These are phyloP conservation scores for Cyberlindnera maclurae DNA, from an alignment of 805 yeast species.

Conservation along the genomic window DNA sequence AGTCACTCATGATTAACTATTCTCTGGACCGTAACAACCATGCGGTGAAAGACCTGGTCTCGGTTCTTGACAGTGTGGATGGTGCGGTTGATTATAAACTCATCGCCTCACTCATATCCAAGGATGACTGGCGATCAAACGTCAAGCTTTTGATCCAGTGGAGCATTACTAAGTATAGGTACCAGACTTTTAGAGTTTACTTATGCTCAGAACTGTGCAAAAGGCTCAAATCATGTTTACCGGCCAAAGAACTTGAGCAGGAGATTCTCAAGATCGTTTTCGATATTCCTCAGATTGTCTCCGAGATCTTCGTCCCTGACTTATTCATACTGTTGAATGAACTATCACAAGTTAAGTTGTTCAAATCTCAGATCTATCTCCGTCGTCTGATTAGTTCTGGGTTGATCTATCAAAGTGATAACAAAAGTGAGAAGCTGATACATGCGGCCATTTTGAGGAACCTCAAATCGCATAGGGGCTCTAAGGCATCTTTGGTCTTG, in stretches of 20 bases:
- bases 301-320: constrained; percentile 28
- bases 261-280: constrained; percentile 29
- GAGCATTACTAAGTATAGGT: constrained; percentile 29
- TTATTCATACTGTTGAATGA: constrained; percentile 40
- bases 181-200: constrained; percentile 11
- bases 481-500: constrained; percentile 49
- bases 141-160: constrained; percentile 32
- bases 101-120: constrained; percentile 23
- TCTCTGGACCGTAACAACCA: constrained; percentile 18
- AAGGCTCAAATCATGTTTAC: constrained; percentile 10
- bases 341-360: constrained; percentile 33
- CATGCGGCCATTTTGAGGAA: constrained; percentile 54
- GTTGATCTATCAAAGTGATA: constrained; percentile 53
- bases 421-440: constrained; percentile 40
- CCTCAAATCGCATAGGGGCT: constrained; percentile 46
- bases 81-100: constrained; percentile 27
- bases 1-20: constrained; percentile 54
- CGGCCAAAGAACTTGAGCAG: constrained; percentile 30
- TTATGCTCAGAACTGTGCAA: constrained; percentile 12
- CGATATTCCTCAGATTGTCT: constrained; percentile 24
- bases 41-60: constrained; percentile 22
- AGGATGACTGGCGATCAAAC: constrained; percentile 28
- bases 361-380: constrained; percentile 53
- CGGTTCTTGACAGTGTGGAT: constrained; percentile 30
- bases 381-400: constrained; percentile 84